A percentile compares a stretch with the other conserved stretches of the same genome.
These are phyloP conservation scores for Alternaria conjuncta DNA, from an alignment of 2,329 filamentous ascomycete species.

Conservation along the genomic window DNA sequence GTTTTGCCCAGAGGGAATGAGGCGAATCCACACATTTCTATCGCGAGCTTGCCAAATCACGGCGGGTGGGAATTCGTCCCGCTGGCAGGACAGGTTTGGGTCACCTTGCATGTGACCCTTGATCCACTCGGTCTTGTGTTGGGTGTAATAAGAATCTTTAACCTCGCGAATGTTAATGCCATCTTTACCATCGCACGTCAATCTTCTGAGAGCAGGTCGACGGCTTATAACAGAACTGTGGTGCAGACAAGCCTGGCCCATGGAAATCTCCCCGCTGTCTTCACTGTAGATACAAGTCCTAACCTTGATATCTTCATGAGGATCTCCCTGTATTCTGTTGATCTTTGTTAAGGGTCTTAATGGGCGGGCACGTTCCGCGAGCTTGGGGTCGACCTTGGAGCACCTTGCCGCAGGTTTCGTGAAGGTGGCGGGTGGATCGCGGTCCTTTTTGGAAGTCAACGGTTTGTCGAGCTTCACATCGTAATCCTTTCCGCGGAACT, in stretches of 20 bases:
- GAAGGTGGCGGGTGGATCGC: background rate
- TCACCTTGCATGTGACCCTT: background rate
- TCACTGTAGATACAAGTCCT: too few relatives aligned
- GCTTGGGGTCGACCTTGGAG: too few relatives aligned
- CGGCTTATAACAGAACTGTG: background rate
- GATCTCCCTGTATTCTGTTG: too few relatives aligned
- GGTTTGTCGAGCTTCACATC: constrained; percentile 18
- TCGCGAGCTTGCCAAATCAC: background rate
- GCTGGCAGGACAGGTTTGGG: background rate
- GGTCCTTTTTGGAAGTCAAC: background rate
- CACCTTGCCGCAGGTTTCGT: background rate
- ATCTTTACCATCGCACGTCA: background rate
- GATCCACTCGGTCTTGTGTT: background rate
- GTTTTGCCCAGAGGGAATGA: background rate
- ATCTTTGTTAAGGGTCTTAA: too few relatives aligned
- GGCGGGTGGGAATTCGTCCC: background rate
- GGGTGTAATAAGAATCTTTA: too few relatives aligned
- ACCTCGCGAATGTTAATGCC: too few relatives aligned
- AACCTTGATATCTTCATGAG: too few relatives aligned
- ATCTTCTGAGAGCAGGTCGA: background rate
- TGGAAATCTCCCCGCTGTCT: too few relatives aligned
- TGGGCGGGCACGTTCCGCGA: too few relatives aligned
- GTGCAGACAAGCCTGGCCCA: background rate
- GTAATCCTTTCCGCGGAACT: constrained; percentile 40
- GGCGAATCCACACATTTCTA: background rate